Evolutionary conservation across 2,329 filamentous ascomycete species (phyloP).

Genomic region (Alternaria solani): DNA sequence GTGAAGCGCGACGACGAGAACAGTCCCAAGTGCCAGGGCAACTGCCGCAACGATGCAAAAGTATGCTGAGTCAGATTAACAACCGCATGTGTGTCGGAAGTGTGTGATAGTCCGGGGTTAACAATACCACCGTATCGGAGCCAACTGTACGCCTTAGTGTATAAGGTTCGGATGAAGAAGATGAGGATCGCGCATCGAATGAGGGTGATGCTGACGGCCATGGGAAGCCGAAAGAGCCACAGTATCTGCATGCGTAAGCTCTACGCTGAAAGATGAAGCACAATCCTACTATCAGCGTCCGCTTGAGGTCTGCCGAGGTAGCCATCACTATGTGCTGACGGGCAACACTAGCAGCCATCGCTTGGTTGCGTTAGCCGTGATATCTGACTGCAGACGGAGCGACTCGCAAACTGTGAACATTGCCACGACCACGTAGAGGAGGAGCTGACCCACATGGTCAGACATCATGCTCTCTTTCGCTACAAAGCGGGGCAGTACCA

Average conservation of each 20-base stretch:
- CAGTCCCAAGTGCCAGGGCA: slow-evolving; percentile 14
- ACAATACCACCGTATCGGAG: slow-evolving; percentile 33
- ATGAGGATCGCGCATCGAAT: slow-evolving; percentile 34
- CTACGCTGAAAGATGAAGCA: neutral
- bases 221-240: slow-evolving; percentile 32
- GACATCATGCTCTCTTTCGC: neutral
- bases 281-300: slow-evolving; percentile 25
- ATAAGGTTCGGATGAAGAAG: slow-evolving; percentile 40
- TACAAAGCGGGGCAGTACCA: slow-evolving; percentile 19
- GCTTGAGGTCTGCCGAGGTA: slow-evolving; percentile 15
- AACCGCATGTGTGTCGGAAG: neutral
- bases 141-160: slow-evolving; percentile 24
- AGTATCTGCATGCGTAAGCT: slow-evolving; percentile 28
- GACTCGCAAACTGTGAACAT: slow-evolving; percentile 27
- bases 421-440: slow-evolving; percentile 26
- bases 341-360: slow-evolving; percentile 25
- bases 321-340: slow-evolving; percentile 18
- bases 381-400: neutral
- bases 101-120: neutral
- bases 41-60: slow-evolving; percentile 21
- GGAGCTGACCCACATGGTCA: slow-evolving; percentile 18
- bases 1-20: slow-evolving; percentile 24
- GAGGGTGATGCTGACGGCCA: slow-evolving; percentile 26
- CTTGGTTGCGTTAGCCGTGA: slow-evolving; percentile 20
- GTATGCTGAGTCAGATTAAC: slow-evolving; percentile 33